Conservation (phyloP, 2,329 filamentous ascomycete species). For the Penicillium sp. region DNA sequence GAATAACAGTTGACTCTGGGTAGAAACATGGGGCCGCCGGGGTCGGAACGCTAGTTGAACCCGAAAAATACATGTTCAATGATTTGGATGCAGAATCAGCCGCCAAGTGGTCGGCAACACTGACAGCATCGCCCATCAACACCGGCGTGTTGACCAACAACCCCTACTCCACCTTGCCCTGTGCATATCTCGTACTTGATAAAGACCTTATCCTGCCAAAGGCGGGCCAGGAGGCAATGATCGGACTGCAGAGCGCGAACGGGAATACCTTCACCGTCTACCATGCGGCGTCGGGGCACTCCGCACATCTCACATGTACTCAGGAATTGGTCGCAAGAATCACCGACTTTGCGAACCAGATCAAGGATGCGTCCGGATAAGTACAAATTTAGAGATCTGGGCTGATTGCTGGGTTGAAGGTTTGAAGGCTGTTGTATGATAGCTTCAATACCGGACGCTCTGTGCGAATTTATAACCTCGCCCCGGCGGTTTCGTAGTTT, state of each 20-base stretch:
- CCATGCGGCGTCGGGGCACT: background rate
- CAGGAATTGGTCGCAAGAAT: background rate
- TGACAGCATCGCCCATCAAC: slow-evolving; percentile 29
- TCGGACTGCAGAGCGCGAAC: slow-evolving; percentile 2
- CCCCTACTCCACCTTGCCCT: slow-evolving; percentile 32
- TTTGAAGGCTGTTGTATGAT: no score
- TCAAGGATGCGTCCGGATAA: background rate
- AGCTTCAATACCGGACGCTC: no score
- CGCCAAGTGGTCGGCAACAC: slow-evolving; percentile 21
- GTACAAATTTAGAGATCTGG: background rate
- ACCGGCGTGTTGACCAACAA: slow-evolving; percentile 32
- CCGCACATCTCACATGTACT: background rate
- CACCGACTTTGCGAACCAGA: background rate
- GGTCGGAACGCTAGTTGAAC: slow-evolving; percentile 24
- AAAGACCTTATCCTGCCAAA: slow-evolving; percentile 29
- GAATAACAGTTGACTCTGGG: background rate
- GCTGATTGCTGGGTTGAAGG: background rate
- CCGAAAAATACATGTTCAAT: slow-evolving; percentile 30
- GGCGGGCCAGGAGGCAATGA: slow-evolving; percentile 36
- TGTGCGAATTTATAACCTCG: no score
- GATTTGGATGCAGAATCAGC: slow-evolving; percentile 25
- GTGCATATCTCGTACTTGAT: slow-evolving; percentile 35
- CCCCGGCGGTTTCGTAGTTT: no score
- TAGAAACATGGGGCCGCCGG: slow-evolving; percentile 21
- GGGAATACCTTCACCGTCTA: background rate